Base-by-base conservation (phyloP, 192 early-diverging fungal species). In the Funneliformis mosseae region DNA sequence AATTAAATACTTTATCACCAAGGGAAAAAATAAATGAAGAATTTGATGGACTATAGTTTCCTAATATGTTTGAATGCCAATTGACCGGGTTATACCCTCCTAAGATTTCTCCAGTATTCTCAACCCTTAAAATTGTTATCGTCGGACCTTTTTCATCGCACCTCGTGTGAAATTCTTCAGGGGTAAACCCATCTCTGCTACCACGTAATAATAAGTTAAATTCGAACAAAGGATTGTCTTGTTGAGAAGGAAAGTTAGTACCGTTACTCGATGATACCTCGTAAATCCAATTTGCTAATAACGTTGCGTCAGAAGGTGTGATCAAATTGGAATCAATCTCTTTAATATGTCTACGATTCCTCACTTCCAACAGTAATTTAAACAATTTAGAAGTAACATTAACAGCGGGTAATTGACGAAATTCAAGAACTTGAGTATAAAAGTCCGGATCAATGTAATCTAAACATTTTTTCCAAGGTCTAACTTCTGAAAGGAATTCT, bases 1-100 rank as follows among this genome's bases (percentile, higher is more conserved):
- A 64, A 27, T 64, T 64, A 64, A 64, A 64, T 28, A 64, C 63
- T 64, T 64, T 64, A 64, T 64, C 25, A 64, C 27, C 63, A 4
- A 64, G 27, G 12, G 63, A 64, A 64, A 64, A 64, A 28, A 27
- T 27, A 27, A 64, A 64, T 12, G 50, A 55, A 21, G 50, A 55
- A 55, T 21, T 55, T 55, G 50, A 21, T 21, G 50, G 50, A 55
- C 27, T 64, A 27, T 64, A 27, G 18, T 28, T 12, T 23, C 27
- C 27, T 64, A 64, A 23, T 28, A 64, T 18, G 27, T 23, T 64
- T 64, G 63, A 55, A 28, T 28, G 27, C 25, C 63, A 64, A 64
- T 64, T 64, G 12, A 27, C 25, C 5, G 63, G 63, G 25, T 28
- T 28, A 64, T 64, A 64, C 11, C 25, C 63, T 11, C 63, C 27